Base-by-base conservation (phyloP, 140 eudicot species). In the Erigeron philadelphicus region DNA sequence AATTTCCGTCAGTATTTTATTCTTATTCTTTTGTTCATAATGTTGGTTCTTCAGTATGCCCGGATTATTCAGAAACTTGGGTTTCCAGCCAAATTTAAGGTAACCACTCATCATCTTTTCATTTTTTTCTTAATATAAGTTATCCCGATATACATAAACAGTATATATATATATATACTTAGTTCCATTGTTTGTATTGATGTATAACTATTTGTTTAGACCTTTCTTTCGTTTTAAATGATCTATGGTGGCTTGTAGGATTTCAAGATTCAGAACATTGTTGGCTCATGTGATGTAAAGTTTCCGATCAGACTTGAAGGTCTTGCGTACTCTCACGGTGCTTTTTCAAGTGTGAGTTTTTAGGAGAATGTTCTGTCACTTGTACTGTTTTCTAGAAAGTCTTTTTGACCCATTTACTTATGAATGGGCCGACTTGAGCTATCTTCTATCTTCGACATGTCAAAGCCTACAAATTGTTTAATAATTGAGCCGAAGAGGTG, bases 281-380 rank as follows among this genome's bases (percentile, higher is more conserved):
- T 88, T 58, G 95, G 91, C 11, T 88, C 95, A 35, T 85, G 88
- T 70, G 95, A 82, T 82, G 95, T 87, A 5, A 80, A 83, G 70
- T 88, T 88, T 59, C 91, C 87, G n/a, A 85, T 88, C 58, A 72
- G 87, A 57, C 95, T 88, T 21, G 95, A 88, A 80, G 87, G 85
- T 11, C 88, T 88, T 21, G 86, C 83, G 7, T 78, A 72, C 71
- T 73, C 95, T 45, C 95, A 87, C 21, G 80, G 86, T 44, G 85
- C 85, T 59, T 87, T 84, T 71, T 78, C 90, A 46, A 84, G 83
- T 78, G 95, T 87, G 72, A 82, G 90, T 74, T 18, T 4, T 9
- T 13, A 38, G 31, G 44, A 11, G 38, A 59, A 6, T 59, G 8
- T 59, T 59, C 45, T 3, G 25, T 59, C 17, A 59, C 19, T 11